phyloP scores from a whole-genome alignment of 1,284 basidiomycete species.

The Blastosporella zonata region DNA sequence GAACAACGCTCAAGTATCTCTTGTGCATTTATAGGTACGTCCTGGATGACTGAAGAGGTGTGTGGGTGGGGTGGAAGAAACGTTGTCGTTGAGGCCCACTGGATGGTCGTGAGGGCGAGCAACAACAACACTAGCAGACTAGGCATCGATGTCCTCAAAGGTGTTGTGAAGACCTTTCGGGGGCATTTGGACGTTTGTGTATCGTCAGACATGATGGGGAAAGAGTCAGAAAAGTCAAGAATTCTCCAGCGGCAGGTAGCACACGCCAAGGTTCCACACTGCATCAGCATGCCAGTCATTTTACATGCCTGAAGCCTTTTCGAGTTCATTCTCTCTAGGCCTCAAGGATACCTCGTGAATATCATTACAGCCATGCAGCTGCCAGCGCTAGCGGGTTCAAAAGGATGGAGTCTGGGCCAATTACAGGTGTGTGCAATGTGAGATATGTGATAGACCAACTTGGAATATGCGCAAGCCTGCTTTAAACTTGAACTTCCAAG shows the following conservation, averaged over 20 bases:
- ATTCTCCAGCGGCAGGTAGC: slow-evolving; percentile 19
- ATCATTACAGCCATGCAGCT: slow-evolving; percentile 6
- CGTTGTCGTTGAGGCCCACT: slow-evolving; percentile 12
- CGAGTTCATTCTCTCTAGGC: slow-evolving; percentile 1
- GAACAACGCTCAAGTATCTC: slow-evolving; percentile 42
- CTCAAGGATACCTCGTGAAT: slow-evolving; percentile 14
- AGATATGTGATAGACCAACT: background rate
- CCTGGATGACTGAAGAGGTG: slow-evolving; percentile 9
- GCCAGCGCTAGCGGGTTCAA: background rate
- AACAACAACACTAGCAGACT: slow-evolving; percentile 14
- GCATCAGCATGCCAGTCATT: slow-evolving; percentile 13
- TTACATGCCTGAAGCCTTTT: slow-evolving; percentile 5
- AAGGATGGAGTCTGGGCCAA: background rate
- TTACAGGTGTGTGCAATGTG: background rate
- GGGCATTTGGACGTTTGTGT: slow-evolving; percentile 10
- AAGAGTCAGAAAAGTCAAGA: slow-evolving; percentile 14
- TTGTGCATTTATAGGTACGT: slow-evolving; percentile 23
- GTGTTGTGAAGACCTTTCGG: background rate
- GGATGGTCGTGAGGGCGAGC: slow-evolving; percentile 14
- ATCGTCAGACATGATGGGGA: slow-evolving; percentile 24
- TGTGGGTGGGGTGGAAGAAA: slow-evolving; percentile 4
- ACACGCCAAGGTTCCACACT: slow-evolving; percentile 19
- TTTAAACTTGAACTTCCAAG: too few species aligned
- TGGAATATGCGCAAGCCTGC: too few species aligned
- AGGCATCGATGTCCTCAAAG: slow-evolving; percentile 8